Evolutionary conservation across 129 eudicot genomes (phyloP).

Genomic region (Artemisia tridentata): DNA sequence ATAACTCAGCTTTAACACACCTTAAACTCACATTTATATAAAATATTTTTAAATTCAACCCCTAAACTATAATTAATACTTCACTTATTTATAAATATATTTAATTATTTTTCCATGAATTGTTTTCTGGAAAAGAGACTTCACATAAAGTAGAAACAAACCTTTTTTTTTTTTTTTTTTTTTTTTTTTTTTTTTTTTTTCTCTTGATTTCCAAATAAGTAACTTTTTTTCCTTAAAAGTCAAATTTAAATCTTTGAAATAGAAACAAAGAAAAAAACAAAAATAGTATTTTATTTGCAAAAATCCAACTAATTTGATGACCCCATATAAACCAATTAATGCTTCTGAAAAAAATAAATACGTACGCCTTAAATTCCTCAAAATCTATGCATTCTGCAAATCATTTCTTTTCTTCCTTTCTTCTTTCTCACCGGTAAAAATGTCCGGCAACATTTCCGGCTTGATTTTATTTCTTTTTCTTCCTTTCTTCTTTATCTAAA

Average conservation of each 20-base stretch:
- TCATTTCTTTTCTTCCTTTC: constrained; percentile 21
- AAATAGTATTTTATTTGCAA: constrained; percentile 1
- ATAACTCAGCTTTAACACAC: too few species aligned
- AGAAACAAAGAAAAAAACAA: not conserved
- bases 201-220: constrained; percentile 29
- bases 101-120: not conserved
- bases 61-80: too few species aligned
- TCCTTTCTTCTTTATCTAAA: too few species aligned
- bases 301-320: constrained; percentile 35
- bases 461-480: too few species aligned
- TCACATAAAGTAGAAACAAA: not conserved
- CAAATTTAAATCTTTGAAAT: not conserved
- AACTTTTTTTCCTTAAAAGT: constrained; percentile 19
- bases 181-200: too few species aligned
- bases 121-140: constrained; percentile 7
- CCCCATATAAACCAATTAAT: constrained; percentile 33
- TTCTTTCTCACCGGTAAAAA: too few species aligned
- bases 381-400: constrained; percentile 27
- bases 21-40: too few species aligned
- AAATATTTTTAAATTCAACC: too few species aligned
- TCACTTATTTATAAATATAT: too few species aligned
- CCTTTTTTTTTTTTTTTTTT: constrained; percentile 8
- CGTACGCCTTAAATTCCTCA: constrained; percentile 24
- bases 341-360: constrained; percentile 12
- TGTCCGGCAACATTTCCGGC: too few species aligned